Evolutionary conservation across 129 eudicot genomes (phyloP).

Genomic region (Gnaphalium uliginosum): DNA sequence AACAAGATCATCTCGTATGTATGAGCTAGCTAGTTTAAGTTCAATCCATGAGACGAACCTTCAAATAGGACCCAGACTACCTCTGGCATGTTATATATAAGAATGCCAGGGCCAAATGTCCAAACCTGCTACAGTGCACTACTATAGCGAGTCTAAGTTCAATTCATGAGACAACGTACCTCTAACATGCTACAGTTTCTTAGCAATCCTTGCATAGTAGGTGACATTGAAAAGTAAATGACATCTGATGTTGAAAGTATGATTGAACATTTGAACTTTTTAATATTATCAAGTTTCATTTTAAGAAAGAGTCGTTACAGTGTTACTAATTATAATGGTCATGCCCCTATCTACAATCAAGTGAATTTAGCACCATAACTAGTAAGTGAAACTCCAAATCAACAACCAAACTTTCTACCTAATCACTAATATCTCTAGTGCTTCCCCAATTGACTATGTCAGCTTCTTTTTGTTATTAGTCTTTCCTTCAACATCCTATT

Average conservation of each 20-base stretch:
- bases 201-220: neutral
- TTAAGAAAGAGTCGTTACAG: neutral
- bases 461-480: no score
- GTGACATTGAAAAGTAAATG: no score
- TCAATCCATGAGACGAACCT: neutral
- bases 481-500: no score
- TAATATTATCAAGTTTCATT: neutral
- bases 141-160: neutral
- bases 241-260: neutral
- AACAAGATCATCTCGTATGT: neutral
- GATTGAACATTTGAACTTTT: neutral
- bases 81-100: slow-evolving; percentile 7
- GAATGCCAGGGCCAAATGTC: no score
- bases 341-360: neutral
- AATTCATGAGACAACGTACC: neutral
- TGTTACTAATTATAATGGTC: slow-evolving; percentile 2
- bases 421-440: no score
- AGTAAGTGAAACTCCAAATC: slow-evolving; percentile 16
- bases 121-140: no score
- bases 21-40: neutral
- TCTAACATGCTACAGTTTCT: slow-evolving; percentile 3
- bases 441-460: neutral
- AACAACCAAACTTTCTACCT: neutral
- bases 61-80: slow-evolving; percentile 9
- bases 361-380: slow-evolving; percentile 12